A percentile compares a stretch with the other conserved stretches of the same genome.
phyloP scores from a whole-genome alignment of 2,329 filamentous ascomycete species.

The Blastomyces parvus region DNA sequence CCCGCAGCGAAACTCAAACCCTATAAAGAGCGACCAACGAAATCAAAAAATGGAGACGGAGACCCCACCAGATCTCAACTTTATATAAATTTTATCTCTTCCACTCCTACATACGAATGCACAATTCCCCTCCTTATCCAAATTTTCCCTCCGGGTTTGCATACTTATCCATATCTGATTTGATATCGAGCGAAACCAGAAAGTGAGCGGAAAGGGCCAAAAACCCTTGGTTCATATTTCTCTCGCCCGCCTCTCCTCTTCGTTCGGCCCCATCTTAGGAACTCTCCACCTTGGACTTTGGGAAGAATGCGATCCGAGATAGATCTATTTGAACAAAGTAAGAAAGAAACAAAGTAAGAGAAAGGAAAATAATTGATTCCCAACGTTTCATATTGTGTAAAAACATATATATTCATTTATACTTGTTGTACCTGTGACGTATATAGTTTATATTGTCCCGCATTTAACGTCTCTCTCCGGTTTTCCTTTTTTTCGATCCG shows the following conservation, averaged over 20 bases:
- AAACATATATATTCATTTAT: not conserved
- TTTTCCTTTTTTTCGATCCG: not conserved
- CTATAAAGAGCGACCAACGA: not conserved
- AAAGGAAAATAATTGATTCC: not conserved
- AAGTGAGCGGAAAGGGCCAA: not conserved
- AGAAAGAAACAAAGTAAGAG: not conserved
- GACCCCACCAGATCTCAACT: not conserved
- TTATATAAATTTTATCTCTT: not conserved
- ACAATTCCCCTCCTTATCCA: not conserved
- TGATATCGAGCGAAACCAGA: not conserved
- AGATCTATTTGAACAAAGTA: not conserved
- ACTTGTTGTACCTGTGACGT: slow-evolving; percentile 5
- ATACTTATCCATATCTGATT: not conserved
- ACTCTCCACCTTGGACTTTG: not conserved
- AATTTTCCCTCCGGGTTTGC: not conserved
- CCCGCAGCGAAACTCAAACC: not conserved
- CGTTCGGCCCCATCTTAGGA: not conserved
- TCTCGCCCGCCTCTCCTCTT: not conserved
- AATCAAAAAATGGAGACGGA: not conserved
- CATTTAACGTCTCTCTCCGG: no score
- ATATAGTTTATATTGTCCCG: not conserved
- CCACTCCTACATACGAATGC: not conserved
- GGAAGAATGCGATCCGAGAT: not conserved
- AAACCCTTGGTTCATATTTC: not conserved
- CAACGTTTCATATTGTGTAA: not conserved